Base-by-base conservation (phyloP, 257 asterid species). In the Solanum chmielewskii region DNA sequence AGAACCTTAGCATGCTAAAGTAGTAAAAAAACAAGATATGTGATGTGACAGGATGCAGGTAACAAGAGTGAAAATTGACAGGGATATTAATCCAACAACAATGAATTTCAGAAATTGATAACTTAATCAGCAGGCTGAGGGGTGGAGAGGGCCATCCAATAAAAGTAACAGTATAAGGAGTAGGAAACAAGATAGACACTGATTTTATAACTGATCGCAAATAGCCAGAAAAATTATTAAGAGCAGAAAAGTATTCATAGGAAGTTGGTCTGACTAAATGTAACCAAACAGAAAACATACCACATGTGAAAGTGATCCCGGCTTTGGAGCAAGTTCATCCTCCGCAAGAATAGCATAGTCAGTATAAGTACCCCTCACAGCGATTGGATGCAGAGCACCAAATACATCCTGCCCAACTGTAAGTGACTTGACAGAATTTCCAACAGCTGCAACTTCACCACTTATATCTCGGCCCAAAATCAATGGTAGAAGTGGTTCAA, bases 381-480 rank as follows among this genome's bases (percentile, higher is more conserved):
- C 98, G 78, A 99, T 97, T 84, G 99, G 99, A 89, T 96, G 99
- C 87, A 97, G 92, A 42, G 99, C 99, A 87, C 99, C 99, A 91
- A 96, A 97, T 33, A 96, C 99, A 90, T 95, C 98, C 90, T 96
- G 98, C 62, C 99, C 99, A 91, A 94, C 92, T 80, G 56, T 86
- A 73, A 96, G 91, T 20, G 98, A 92, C 45, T 83, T 91, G 41
- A 97, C 99, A 86, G 98, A 89, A 76, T 69, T 82, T 85, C 99
- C 99, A 92, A 93, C 90, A 69, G 95, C 98, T 31, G 94, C 98
- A 90, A 97, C 98, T 89, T 94, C 98, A 87, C 99, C 99, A 83
- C 99, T 97, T 87, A 97, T 85, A 92, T 97, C 99, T 86, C 99
- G 98, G 88, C 99, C 99, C 91, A 97, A 47, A 85, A 97, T 95